phyloP scores from a whole-genome alignment of 2,329 filamentous ascomycete species.

The Aspergillus flavus region DNA sequence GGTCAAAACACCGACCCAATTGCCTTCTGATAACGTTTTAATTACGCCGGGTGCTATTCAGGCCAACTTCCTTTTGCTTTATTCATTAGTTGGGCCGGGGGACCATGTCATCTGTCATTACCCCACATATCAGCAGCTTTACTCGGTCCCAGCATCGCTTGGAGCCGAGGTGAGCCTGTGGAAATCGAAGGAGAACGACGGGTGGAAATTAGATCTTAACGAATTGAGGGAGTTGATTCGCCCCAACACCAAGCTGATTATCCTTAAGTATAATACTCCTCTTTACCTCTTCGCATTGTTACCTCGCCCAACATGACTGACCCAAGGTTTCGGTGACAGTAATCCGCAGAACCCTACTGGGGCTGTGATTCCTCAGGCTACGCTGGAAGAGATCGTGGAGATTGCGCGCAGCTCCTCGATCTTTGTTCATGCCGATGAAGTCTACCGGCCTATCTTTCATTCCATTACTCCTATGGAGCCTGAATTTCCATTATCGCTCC shows the following conservation, averaged over 20 bases:
- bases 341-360: conserved; percentile 86
- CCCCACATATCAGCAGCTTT: conserved; percentile 87
- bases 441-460: conserved; percentile 83
- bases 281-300: conserved; percentile 52
- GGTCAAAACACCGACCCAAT: conserved; percentile 51
- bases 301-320: conserved; percentile 52
- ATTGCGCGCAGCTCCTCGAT: conserved; percentile 65
- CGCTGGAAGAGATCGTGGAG: conserved; percentile 63
- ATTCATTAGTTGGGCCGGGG: conserved; percentile 69
- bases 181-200: conserved; percentile 66
- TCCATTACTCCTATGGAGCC: conserved; percentile 57
- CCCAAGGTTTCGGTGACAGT: conserved; percentile 64
- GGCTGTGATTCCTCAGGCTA: conserved; percentile 62
- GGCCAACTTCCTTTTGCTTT: conserved; percentile 77
- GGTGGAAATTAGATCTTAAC: conserved; percentile 67
- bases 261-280: conserved; percentile 54
- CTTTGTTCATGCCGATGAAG: conserved; percentile 73
- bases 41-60: conserved; percentile 79
- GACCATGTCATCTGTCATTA: conserved; percentile 87
- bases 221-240: conserved; percentile 66
- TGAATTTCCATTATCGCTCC: conserved; percentile 66
- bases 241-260: conserved; percentile 58
- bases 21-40: conserved; percentile 67
- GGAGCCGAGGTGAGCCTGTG: conserved; percentile 79
- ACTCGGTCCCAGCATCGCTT: conserved; percentile 71